A percentile compares a stretch with the other conserved stretches of the same genome.
Conservation (phyloP, 345 rosid species). For the Brassica cretica region DNA sequence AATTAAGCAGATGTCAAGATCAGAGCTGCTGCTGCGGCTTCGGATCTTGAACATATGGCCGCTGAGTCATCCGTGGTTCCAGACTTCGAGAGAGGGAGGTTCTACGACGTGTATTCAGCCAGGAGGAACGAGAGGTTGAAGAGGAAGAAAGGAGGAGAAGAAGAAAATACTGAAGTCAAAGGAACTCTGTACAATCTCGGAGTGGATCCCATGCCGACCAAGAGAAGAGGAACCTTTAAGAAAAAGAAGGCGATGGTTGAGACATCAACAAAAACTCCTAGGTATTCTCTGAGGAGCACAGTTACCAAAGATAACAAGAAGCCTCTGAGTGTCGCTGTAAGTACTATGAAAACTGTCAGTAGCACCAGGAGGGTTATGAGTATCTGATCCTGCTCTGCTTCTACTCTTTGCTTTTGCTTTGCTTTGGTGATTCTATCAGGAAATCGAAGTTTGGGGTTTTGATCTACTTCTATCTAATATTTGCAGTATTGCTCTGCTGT, state of each 20-base stretch:
- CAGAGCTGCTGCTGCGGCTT: background rate
- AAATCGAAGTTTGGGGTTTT: constrained; percentile 10
- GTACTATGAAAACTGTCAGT: constrained; percentile 15
- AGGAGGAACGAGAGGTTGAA: constrained; percentile 80
- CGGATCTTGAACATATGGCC: background rate
- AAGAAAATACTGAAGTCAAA: constrained; percentile 28
- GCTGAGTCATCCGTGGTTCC: constrained; percentile 28
- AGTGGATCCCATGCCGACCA: constrained; percentile 54
- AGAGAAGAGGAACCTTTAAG: constrained; percentile 60
- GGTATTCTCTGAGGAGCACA: constrained; percentile 74
- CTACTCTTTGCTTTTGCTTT: background rate
- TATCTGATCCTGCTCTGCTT: constrained; percentile 6
- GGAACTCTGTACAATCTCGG: constrained; percentile 55
- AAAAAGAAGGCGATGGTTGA: constrained; percentile 67
- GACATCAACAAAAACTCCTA: constrained; percentile 37
- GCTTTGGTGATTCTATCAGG: background rate
- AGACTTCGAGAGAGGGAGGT: constrained; percentile 78
- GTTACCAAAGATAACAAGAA: constrained; percentile 70
- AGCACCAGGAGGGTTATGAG: constrained; percentile 22
- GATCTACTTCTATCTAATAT: background rate
- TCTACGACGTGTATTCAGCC: constrained; percentile 78
- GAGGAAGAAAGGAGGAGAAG: constrained; percentile 59
- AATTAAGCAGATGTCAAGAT: background rate
- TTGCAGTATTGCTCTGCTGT: background rate
- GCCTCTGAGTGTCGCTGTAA: constrained; percentile 41